Percentiles rank a stretch among this genome's conserved stretches.
Conservation (phyloP, 257 asterid genomes). For the Solanum corneliomulleri region DNA sequence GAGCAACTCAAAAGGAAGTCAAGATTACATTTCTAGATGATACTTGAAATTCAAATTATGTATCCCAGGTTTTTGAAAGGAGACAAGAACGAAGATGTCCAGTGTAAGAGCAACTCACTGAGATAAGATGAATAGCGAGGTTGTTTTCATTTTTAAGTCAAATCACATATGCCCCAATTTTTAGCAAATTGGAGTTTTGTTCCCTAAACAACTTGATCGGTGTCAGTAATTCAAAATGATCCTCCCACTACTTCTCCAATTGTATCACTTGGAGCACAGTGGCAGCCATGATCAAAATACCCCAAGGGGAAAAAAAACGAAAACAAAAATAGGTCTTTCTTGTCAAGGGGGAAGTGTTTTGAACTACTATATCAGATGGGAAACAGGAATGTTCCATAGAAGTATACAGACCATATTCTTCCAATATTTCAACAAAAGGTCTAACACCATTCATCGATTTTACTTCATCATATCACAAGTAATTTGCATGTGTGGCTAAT, state of each 20-base stretch:
- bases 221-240: neutral
- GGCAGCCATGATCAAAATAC: neutral
- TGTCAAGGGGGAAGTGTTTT: neutral
- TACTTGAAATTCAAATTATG: neutral
- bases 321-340: neutral
- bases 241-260: neutral
- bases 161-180: neutral
- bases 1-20: neutral
- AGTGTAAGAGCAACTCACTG: neutral
- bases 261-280: neutral
- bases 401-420: neutral
- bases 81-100: neutral
- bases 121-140: neutral
- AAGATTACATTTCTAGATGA: neutral
- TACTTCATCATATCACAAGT: neutral
- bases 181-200: neutral
- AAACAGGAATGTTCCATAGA: neutral
- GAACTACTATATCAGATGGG: neutral
- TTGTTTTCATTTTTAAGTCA: neutral
- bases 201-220: neutral
- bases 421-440: neutral
- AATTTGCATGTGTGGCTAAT: neutral
- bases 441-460: neutral
- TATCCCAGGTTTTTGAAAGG: neutral
- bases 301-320: neutral